Conservation (phyloP, 2,329 filamentous ascomycete genomes). For the Stagonosporopsis rhizophila region DNA sequence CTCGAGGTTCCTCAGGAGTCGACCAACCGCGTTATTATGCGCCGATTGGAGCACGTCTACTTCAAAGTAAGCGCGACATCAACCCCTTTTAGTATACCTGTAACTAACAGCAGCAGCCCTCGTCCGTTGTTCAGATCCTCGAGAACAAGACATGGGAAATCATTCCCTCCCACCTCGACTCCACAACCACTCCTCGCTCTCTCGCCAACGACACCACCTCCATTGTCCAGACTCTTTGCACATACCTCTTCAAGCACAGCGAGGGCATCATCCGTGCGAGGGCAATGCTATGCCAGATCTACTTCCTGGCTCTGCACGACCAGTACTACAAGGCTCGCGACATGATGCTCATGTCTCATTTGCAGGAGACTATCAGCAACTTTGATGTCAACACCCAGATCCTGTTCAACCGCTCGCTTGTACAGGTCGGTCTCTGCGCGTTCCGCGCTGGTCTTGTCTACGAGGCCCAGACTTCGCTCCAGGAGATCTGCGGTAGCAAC, state of each 20-base stretch:
- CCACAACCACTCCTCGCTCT: constrained; percentile 77
- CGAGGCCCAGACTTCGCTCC: constrained; percentile 95
- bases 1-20: constrained; percentile 83
- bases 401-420: constrained; percentile 96
- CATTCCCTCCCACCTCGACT: constrained; percentile 74
- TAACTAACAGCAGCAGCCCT: constrained; percentile 64
- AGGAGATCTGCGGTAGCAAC: constrained; percentile 97
- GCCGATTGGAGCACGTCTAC: constrained; percentile 95
- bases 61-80: constrained; percentile 75
- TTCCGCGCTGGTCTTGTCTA: constrained; percentile 97
- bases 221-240: constrained; percentile 87
- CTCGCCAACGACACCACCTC: constrained; percentile 71
- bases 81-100: neutral
- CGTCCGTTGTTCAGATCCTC: constrained; percentile 89
- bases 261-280: constrained; percentile 95
- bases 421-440: constrained; percentile 96
- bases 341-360: constrained; percentile 99
- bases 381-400: constrained; percentile 98
- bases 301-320: constrained; percentile 96
- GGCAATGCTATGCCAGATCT: constrained; percentile 98
- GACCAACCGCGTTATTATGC: constrained; percentile 91
- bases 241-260: constrained; percentile 92
- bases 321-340: constrained; percentile 98
- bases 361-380: constrained; percentile 95
- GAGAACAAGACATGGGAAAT: constrained; percentile 94